Evolutionary conservation across 1,284 basidiomycete genomes (phyloP).

Genomic region (Puccinia novopanici): DNA sequence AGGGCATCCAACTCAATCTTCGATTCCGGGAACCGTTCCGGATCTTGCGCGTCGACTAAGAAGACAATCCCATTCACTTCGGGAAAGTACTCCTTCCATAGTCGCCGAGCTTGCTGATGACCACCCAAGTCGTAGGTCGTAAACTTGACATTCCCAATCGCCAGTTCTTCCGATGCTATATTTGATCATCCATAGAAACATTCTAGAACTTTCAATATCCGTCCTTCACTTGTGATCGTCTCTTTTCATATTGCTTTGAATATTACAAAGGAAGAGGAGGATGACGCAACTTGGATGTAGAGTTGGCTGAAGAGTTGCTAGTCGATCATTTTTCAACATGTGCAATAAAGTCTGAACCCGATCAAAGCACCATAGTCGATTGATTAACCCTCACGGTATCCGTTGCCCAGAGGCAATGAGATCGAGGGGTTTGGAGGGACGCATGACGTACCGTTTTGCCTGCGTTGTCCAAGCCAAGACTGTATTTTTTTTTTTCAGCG

Average conservation of each 20-base stretch:
- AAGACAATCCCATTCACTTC: slow-evolving; percentile 99
- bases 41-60: slow-evolving; percentile 94
- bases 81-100: slow-evolving; percentile 99
- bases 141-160: slow-evolving; percentile 98
- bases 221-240: no score
- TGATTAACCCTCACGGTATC: background rate
- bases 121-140: slow-evolving; percentile 98
- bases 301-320: slow-evolving; percentile 96
- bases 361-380: background rate
- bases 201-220: background rate
- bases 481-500: background rate
- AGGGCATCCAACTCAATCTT: slow-evolving; percentile 96
- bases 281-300: slow-evolving; percentile 85
- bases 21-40: slow-evolving; percentile 91
- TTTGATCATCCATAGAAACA: background rate
- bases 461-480: slow-evolving; percentile 82
- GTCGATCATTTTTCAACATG: slow-evolving; percentile 99
- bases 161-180: slow-evolving; percentile 94
- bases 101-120: slow-evolving; percentile 93
- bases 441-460: slow-evolving; percentile 84
- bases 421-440: background rate
- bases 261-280: background rate
- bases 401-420: background rate
- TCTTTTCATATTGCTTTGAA: background rate
- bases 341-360: slow-evolving; percentile 82